phyloP scores from a whole-genome alignment of 371 early-diverging fungal genomes.

The Mucor irregularis region DNA sequence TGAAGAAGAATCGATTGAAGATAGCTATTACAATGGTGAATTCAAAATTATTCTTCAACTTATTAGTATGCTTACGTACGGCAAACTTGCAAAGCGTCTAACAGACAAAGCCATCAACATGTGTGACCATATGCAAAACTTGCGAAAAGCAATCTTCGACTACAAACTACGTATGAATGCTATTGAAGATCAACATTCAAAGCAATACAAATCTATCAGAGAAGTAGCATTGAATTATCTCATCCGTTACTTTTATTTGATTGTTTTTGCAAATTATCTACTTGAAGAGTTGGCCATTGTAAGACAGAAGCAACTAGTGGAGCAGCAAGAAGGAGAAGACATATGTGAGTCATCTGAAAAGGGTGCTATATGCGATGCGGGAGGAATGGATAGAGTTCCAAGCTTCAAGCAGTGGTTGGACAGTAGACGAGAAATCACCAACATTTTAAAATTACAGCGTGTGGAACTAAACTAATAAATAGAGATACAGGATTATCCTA shows the following conservation, averaged over 20 bases:
- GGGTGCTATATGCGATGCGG: background rate
- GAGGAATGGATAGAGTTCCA: background rate
- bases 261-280: conserved; percentile 61
- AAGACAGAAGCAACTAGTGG: background rate
- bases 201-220: conserved; percentile 28
- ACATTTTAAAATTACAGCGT: conserved; percentile 19
- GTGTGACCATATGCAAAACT: conserved; percentile 69
- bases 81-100: conserved; percentile 58
- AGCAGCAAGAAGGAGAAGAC: conserved; percentile 3
- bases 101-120: conserved; percentile 61
- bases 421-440: conserved; percentile 26
- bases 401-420: conserved; percentile 37
- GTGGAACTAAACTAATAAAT: conserved; percentile 23
- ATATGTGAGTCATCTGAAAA: conserved; percentile 10
- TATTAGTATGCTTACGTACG: conserved; percentile 55
- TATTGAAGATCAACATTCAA: conserved; percentile 31
- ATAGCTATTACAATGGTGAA: conserved; percentile 50
- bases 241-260: conserved; percentile 62
- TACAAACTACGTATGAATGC: conserved; percentile 51
- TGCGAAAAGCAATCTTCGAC: conserved; percentile 58
- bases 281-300: conserved; percentile 36
- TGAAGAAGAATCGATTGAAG: conserved; percentile 17
- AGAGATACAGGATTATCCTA: no score
- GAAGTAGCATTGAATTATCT: conserved; percentile 55
- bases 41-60: conserved; percentile 62